phyloP scores from a whole-genome alignment of 2,329 filamentous ascomycete species.

The Colletotrichum horii region DNA sequence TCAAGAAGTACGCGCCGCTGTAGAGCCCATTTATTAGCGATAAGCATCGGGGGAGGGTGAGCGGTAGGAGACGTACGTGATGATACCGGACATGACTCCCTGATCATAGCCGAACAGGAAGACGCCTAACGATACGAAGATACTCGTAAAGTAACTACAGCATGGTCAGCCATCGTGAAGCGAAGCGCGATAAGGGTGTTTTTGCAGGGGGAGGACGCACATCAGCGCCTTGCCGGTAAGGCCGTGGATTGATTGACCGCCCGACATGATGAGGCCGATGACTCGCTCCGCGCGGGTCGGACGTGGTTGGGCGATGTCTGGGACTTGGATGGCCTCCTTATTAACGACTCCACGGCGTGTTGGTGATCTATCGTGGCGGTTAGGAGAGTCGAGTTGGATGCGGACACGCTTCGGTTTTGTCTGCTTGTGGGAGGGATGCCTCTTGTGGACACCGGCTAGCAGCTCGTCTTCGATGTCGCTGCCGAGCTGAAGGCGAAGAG shows the following conservation, averaged over 20 bases:
- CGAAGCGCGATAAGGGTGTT: background rate
- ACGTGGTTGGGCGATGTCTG: slow-evolving; percentile 66
- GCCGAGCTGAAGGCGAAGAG: slow-evolving; percentile 73
- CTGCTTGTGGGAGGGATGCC: slow-evolving; percentile 41
- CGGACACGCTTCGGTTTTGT: slow-evolving; percentile 69
- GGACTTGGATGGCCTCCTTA: slow-evolving; percentile 85
- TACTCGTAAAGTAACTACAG: slow-evolving; percentile 88
- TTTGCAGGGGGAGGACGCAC: slow-evolving; percentile 52
- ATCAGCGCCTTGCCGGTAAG: slow-evolving; percentile 94
- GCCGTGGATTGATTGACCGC: slow-evolving; percentile 82
- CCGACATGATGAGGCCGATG: slow-evolving; percentile 85
- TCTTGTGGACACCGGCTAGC: slow-evolving; percentile 55
- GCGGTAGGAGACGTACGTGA: slow-evolving; percentile 56
- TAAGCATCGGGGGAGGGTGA: background rate
- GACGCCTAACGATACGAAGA: slow-evolving; percentile 85
- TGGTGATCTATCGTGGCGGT: slow-evolving; percentile 38
- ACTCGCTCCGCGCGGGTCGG: slow-evolving; percentile 72
- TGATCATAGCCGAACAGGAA: slow-evolving; percentile 92
- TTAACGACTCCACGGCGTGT: slow-evolving; percentile 51
- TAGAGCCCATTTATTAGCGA: background rate
- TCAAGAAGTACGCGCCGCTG: slow-evolving; percentile 85
- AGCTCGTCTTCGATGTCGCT: slow-evolving; percentile 69
- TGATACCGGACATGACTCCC: slow-evolving; percentile 82
- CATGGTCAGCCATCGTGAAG: slow-evolving; percentile 21
- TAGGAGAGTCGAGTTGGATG: slow-evolving; percentile 59